Evolutionary conservation across 306 rosid genomes (phyloP).

Genomic region (Quercus robur): DNA sequence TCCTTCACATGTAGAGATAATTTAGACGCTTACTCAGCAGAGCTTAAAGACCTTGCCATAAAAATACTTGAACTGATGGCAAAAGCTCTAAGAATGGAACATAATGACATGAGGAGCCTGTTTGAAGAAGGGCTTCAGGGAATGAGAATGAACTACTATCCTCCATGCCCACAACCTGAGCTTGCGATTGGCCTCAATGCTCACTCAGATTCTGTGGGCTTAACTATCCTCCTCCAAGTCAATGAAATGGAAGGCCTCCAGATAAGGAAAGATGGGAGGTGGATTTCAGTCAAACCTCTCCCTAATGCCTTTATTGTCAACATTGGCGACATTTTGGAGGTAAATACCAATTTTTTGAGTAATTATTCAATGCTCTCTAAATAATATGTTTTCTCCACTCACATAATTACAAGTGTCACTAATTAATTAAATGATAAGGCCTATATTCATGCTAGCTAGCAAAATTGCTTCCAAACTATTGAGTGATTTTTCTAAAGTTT

Average conservation of each 20-base stretch:
- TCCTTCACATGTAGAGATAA: constrained; percentile 10
- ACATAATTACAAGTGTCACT: too few relatives aligned
- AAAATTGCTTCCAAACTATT: too few relatives aligned
- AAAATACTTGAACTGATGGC: constrained; percentile 15
- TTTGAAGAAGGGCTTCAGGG: constrained; percentile 23
- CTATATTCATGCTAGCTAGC: too few relatives aligned
- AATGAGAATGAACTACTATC: constrained; percentile 39
- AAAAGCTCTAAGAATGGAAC: constrained; percentile 20
- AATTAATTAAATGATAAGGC: too few relatives aligned
- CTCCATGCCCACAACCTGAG: constrained; percentile 44
- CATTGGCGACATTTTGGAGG: constrained; percentile 39
- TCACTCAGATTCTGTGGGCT: constrained; percentile 23
- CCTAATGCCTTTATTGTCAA: constrained; percentile 30
- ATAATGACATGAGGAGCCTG: constrained; percentile 14
- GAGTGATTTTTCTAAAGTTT: too few relatives aligned
- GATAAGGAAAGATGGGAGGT: constrained; percentile 26
- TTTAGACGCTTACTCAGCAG: constrained; percentile 24
- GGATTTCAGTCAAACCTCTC: constrained; percentile 30
- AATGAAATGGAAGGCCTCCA: constrained; percentile 39
- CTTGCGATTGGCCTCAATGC: constrained; percentile 29
- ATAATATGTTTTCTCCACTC: too few relatives aligned
- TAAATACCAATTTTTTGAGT: not conserved
- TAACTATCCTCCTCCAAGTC: constrained; percentile 37
- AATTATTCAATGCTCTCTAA: too few relatives aligned
- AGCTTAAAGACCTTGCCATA: constrained; percentile 15